Conservation (phyloP, 768 basidiomycete genomes). For the Leccinum disarticulatum region DNA sequence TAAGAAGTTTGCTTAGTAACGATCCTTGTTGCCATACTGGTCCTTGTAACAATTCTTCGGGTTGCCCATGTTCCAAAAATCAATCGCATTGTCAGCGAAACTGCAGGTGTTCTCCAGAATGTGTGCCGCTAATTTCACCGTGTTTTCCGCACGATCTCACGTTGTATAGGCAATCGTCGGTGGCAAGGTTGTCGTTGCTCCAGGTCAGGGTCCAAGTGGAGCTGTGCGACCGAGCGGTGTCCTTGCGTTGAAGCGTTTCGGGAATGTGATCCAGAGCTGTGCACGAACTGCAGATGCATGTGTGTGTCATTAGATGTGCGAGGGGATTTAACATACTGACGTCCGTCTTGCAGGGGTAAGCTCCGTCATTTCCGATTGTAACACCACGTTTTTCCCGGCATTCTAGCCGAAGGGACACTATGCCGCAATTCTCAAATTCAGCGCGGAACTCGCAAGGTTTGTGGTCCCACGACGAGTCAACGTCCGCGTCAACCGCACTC, state of each 20-base stretch:
- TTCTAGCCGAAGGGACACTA: conserved; percentile 28
- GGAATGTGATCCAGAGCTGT: conserved; percentile 73
- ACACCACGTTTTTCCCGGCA: neutral
- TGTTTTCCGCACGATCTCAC: neutral
- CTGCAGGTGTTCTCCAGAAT: conserved; percentile 53
- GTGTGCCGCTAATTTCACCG: conserved; percentile 33
- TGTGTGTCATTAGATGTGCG: conserved; percentile 26
- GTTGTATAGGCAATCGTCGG: conserved; percentile 47
- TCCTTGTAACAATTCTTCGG: conserved; percentile 42
- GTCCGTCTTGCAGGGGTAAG: conserved; percentile 25
- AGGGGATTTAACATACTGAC: neutral
- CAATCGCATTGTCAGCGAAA: conserved; percentile 54
- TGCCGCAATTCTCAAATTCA: conserved; percentile 56
- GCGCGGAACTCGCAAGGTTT: conserved; percentile 44
- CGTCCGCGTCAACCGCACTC: conserved; percentile 1
- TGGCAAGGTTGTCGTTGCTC: conserved; percentile 59
- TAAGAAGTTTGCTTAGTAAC: conserved; percentile 32
- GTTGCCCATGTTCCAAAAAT: conserved; percentile 52
- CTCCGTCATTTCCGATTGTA: neutral
- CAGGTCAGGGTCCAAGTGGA: conserved; percentile 19
- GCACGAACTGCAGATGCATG: conserved; percentile 50
- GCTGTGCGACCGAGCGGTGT: conserved; percentile 46
- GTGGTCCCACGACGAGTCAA: conserved; percentile 2
- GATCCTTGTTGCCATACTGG: conserved; percentile 58
- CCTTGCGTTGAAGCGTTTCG: conserved; percentile 48